Conservation (phyloP, 176 grass and related monocot species). For the Zea luxurians region DNA sequence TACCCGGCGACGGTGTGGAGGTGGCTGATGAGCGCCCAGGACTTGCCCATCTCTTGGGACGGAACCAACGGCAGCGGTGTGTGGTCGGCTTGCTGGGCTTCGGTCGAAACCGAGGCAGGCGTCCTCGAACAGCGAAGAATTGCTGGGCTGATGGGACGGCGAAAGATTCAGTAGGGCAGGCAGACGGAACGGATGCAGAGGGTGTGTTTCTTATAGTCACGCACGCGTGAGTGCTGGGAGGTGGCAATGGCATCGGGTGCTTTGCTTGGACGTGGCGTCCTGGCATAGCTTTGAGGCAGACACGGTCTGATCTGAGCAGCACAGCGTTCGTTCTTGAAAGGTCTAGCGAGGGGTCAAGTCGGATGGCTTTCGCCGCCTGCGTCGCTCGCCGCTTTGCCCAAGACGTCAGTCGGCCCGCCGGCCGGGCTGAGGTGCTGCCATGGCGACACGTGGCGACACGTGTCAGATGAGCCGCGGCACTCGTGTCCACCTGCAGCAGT, state of each 20-base stretch:
- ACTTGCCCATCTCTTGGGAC: slow-evolving; percentile 35
- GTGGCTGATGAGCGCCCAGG: slow-evolving; percentile 46
- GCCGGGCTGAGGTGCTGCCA: background rate
- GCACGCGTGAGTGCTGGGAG: background rate
- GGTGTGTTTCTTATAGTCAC: background rate
- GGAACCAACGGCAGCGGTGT: background rate
- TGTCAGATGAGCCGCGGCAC: background rate
- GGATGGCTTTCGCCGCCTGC: background rate
- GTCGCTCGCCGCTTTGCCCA: background rate
- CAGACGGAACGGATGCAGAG: background rate
- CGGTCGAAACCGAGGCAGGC: background rate
- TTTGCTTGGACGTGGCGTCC: slow-evolving; percentile 49
- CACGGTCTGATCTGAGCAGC: background rate
- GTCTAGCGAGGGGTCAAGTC: background rate
- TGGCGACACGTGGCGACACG: slow-evolving; percentile 18
- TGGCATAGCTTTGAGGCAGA: background rate
- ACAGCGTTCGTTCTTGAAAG: background rate
- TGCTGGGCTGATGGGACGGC: background rate
- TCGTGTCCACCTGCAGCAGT: background rate
- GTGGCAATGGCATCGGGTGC: slow-evolving; percentile 33
- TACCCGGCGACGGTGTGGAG: slow-evolving; percentile 52
- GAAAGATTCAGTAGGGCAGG: background rate
- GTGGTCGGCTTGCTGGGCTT: background rate
- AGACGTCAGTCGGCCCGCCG: background rate
- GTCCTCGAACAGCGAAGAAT: background rate